These are phyloP conservation scores for Graphiopsis chlorocephala DNA, from an alignment of 2,329 filamentous ascomycete genomes.

Conservation along the genomic window DNA sequence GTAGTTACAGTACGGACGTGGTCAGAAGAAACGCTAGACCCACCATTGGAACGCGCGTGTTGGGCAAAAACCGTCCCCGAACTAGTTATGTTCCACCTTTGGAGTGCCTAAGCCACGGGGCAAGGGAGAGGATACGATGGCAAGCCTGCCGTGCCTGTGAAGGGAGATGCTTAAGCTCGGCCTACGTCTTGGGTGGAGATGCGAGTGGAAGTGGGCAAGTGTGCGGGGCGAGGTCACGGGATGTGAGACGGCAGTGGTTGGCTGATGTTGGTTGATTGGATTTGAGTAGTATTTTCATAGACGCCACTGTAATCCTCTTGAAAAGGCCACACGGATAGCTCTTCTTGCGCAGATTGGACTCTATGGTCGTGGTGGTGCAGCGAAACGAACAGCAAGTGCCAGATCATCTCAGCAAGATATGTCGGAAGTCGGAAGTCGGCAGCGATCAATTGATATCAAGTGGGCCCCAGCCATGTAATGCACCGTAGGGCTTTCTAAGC, in stretches of 20 bases:
- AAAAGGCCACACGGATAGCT: background rate
- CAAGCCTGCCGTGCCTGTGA: background rate
- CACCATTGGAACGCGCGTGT: slow-evolving; percentile 11
- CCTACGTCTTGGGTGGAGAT: background rate
- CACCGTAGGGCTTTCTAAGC: background rate
- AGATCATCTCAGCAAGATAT: background rate
- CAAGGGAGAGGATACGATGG: slow-evolving; percentile 4
- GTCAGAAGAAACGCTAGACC: slow-evolving; percentile 11
- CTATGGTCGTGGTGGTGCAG: background rate
- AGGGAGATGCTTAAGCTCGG: background rate
- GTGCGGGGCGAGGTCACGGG: background rate
- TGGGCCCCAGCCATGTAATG: background rate
- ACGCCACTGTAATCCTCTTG: background rate
- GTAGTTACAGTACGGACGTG: background rate
- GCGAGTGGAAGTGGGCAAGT: background rate
- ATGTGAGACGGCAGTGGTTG: background rate
- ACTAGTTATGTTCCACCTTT: background rate
- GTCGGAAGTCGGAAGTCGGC: background rate
- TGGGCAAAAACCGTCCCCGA: background rate
- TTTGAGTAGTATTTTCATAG: background rate
- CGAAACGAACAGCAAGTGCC: background rate
- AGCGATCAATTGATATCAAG: background rate
- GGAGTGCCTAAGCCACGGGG: slow-evolving; percentile 3
- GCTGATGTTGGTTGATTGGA: background rate
- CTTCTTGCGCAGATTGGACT: background rate